phyloP scores from a whole-genome alignment of 176 grass and related monocot genomes.

The Phyllostachys edulis region DNA sequence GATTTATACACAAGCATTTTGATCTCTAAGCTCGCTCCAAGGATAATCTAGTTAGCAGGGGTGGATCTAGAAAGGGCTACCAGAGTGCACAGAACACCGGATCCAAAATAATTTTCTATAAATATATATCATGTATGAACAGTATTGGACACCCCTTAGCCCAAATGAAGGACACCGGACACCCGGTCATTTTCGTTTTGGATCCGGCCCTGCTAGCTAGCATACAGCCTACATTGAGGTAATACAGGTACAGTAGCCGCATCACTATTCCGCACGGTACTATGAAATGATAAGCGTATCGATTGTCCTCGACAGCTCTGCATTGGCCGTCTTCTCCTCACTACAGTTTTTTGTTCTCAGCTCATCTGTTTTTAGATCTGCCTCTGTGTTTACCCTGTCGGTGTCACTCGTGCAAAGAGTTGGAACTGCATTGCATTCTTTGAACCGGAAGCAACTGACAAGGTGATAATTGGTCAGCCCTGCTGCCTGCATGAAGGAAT shows the following conservation, averaged over 20 bases:
- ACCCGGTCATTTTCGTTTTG: no score
- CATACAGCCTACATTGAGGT: conserved; percentile 28
- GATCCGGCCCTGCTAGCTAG: no score
- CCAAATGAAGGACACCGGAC: no score
- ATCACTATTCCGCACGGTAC: conserved; percentile 1
- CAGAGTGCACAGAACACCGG: no score
- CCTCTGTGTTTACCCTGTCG: neutral
- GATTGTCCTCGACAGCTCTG: conserved; percentile 25
- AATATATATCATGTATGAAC: no score
- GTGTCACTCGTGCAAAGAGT: conserved; percentile 1
- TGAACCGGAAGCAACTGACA: conserved; percentile 70
- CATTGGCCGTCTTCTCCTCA: conserved; percentile 4
- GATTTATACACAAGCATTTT: conserved; percentile 46
- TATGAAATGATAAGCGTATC: conserved; percentile 59
- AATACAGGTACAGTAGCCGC: conserved; percentile 6
- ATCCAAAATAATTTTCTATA: no score
- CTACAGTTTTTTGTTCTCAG: conserved; percentile 6
- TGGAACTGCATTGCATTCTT: conserved; percentile 51
- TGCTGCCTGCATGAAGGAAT: conserved; percentile 96
- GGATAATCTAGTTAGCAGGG: conserved; percentile 32
- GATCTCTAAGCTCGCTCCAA: neutral
- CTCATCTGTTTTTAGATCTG: conserved; percentile 18
- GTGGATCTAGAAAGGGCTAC: no score
- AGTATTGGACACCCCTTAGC: no score
- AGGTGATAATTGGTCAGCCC: conserved; percentile 91